These are phyloP conservation scores for Epipyxis sp. DNA, from an alignment of 108 stramenopile genomes.

Conservation along the genomic window DNA sequence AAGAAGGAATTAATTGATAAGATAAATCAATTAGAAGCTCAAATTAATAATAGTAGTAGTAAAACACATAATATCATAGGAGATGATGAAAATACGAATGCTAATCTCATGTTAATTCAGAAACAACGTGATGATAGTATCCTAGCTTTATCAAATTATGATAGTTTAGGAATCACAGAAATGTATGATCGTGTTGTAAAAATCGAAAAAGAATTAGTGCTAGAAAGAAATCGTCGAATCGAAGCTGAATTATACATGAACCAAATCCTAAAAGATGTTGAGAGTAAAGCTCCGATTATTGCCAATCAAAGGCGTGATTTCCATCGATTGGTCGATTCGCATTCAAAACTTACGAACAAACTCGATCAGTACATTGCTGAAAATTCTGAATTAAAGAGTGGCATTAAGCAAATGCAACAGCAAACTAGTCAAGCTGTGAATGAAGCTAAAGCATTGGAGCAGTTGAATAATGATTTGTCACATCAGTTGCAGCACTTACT, in stretches of 20 bases:
- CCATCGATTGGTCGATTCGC: constrained; percentile 2
- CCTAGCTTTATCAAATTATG: background rate
- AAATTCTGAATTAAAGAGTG: background rate
- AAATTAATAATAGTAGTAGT: background rate
- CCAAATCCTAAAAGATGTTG: constrained; percentile 27
- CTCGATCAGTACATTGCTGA: constrained; percentile 11
- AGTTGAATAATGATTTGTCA: background rate
- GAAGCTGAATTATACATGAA: constrained; percentile 26
- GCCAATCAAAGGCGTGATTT: constrained; percentile 19
- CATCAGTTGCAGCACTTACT: constrained; percentile 27
- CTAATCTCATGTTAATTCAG: no score
- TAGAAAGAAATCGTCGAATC: background rate
- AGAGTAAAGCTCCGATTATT: constrained; percentile 20
- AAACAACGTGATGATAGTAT: no score
- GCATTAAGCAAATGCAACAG: background rate
- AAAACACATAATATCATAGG: background rate
- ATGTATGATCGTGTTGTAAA: constrained; percentile 23
- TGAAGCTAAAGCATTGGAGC: background rate
- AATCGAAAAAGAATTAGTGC: background rate
- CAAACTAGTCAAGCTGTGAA: background rate
- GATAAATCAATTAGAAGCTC: background rate
- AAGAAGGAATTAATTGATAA: background rate
- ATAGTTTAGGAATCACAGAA: background rate
- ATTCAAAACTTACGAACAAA: constrained; percentile 10
- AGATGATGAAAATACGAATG: background rate